Evolutionary conservation across 148 eudicot species (phyloP).

Genomic region (Chenopodium album): DNA sequence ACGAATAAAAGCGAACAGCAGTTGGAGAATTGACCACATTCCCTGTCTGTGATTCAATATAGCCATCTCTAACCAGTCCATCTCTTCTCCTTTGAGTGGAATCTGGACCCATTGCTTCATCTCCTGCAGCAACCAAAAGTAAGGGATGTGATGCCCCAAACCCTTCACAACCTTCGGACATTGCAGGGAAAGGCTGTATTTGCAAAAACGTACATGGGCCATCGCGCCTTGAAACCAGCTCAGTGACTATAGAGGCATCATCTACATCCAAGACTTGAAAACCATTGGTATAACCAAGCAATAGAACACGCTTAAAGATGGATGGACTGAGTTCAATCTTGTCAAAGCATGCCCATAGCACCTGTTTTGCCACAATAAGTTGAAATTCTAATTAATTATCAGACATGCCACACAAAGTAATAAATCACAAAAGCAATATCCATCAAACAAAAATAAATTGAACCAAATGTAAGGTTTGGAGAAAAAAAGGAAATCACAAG

Average conservation of each 20-base stretch:
- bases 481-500: background rate
- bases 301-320: slow-evolving; percentile 56
- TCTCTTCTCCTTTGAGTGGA: slow-evolving; percentile 53
- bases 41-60: slow-evolving; percentile 51
- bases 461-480: background rate
- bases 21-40: slow-evolving; percentile 58
- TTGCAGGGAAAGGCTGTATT: slow-evolving; percentile 75
- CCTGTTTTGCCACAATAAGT: slow-evolving; percentile 48
- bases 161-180: slow-evolving; percentile 53
- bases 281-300: slow-evolving; percentile 89
- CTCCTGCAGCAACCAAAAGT: slow-evolving; percentile 88
- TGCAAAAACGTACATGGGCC: slow-evolving; percentile 88
- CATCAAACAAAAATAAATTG: background rate
- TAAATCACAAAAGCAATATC: background rate
- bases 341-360: slow-evolving; percentile 93
- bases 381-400: background rate
- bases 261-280: slow-evolving; percentile 95
- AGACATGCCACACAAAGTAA: background rate
- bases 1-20: slow-evolving; percentile 88
- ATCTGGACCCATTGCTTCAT: slow-evolving; percentile 57
- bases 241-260: slow-evolving; percentile 78
- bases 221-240: slow-evolving; percentile 89
- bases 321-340: slow-evolving; percentile 69
- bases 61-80: slow-evolving; percentile 39
- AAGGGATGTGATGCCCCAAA: slow-evolving; percentile 68